Base-by-base conservation (phyloP, 2,329 filamentous ascomycete species). In the Laburnicola sp. region DNA sequence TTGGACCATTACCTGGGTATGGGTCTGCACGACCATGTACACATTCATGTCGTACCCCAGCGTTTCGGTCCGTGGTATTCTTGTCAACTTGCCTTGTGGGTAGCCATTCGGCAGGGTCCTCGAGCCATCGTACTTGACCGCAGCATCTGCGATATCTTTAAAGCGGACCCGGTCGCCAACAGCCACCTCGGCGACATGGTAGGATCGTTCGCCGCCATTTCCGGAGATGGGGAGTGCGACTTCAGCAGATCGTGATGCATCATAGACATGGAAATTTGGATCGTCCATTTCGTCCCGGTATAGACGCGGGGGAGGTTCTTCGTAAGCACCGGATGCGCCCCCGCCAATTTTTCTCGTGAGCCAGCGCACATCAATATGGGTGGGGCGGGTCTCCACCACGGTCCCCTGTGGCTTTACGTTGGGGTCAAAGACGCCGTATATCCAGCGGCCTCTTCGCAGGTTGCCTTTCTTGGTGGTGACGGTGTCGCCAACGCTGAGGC, bases 31-130 rank as follows among this genome's bases (percentile, higher is more conserved):
- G 45, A 85, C 72, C 9, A 78, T 74, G 57, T 80, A 83, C 2
- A 83, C 75, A 53, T 86, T 85, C 56, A 85, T 66, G 57, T 86
- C 82, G 61, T 80, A 83, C 1, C 82, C 82, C 35, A 79, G 70
- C 6, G 76, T 78, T 22, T 78, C 72, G 2, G 75, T 74, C 7
- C 76, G 68, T 23, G 78, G 71, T 26, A 82, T 75, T 21, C 72
- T 71, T 10, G 70, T 68, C 36, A 82, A 66, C 34, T 69, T 73
- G 21, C 75, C 75, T 41, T 76, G 70, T 1, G 66, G 59, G n/a
- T 60, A 59, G 37, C 68, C 66, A 45, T 70, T 63, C 8, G 40
- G 38, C 30, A 63, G 38, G 23, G 51, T 59, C 16, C 56, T 65
- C 0, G 69, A 60, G 4, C 70, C 70, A 45, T 77, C 72, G 58